These are phyloP conservation scores for Oxalis stricta DNA, from an alignment of 441 rosid species.

Conservation along the genomic window DNA sequence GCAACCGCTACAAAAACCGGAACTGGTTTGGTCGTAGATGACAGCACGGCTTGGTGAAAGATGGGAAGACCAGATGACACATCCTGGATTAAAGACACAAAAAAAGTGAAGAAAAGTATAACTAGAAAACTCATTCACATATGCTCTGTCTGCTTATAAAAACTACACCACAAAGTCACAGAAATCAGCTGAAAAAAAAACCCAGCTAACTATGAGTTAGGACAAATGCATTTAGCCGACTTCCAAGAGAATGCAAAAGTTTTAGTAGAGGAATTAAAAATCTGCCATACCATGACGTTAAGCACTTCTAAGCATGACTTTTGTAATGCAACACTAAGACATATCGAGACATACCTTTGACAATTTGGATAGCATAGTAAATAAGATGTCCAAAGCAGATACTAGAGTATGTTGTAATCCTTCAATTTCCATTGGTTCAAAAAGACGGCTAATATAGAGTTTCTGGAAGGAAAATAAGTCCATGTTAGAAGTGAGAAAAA, in stretches of 20 bases:
- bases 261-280: neutral
- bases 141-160: neutral
- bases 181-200: neutral
- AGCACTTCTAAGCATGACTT: neutral
- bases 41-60: slow-evolving; percentile 71
- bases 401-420: slow-evolving; percentile 70
- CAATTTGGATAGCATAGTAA: slow-evolving; percentile 41
- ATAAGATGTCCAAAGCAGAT: slow-evolving; percentile 59
- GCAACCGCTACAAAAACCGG: slow-evolving; percentile 65
- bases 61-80: slow-evolving; percentile 35
- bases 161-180: neutral
- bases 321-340: slow-evolving; percentile 2
- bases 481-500: slow-evolving; percentile 11
- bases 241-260: slow-evolving; percentile 3
- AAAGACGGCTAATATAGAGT: slow-evolving; percentile 48
- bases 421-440: slow-evolving; percentile 68
- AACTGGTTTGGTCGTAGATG: slow-evolving; percentile 55
- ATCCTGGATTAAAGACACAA: slow-evolving; percentile 39
- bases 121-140: neutral
- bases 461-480: slow-evolving; percentile 30
- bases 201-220: neutral
- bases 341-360: slow-evolving; percentile 38
- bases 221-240: neutral
- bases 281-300: neutral
- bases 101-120: neutral